Base-by-base conservation (phyloP, 2,329 filamentous ascomycete genomes). In the Aspergillus fumigatiaffinis region DNA sequence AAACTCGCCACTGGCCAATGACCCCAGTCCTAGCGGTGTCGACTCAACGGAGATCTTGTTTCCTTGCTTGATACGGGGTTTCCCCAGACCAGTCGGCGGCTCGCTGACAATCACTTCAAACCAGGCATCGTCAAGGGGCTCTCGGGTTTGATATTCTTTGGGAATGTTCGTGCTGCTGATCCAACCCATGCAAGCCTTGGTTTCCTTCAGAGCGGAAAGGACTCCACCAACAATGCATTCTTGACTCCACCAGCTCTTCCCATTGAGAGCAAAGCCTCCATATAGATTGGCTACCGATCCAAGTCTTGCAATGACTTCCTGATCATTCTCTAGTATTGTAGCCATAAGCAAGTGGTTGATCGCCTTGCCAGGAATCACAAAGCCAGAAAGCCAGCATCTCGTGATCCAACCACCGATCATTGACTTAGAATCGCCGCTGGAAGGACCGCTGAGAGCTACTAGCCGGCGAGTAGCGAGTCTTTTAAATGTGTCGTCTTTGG, bases 181-280 rank as follows among this genome's bases (percentile, higher is more conserved):
- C 83, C 83, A 85, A 6, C 81, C 82, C 80, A 84, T 82, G 56
- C 79, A 82, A 52, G 82, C 80, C 38, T 71, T 70, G 5, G 77
- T 75, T 14, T 73, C 77, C 7, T 74, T 67, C 28, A 76, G 53
- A 46, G 78, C 75, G 35, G 79, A 78, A 28, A 86, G 58, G 0
- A 85, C 80, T 28, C 82, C 76, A 0, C 80, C 81, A n/a, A 83
- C 75, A 32, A 85, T 73, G 42, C 78, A 82, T 47, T 73, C 73
- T 65, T 83, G 84, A 65, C 82, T 84, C 83, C 83, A 86, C 76
- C 80, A 86, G 50, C 77, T 80, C 35, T 73, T 73, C 3, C 71
- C 74, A 7, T 71, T 63, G 57, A 82, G 83, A 26, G 81, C 66
- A 58, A 86, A 84, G 2, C 82, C 83, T 21, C 82, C 80, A 53